Evolutionary conservation across 2,329 filamentous ascomycete genomes (phyloP), one percentile per base, ranked within the genome.

Genomic region (Aspergillus aculeatus): DNA sequence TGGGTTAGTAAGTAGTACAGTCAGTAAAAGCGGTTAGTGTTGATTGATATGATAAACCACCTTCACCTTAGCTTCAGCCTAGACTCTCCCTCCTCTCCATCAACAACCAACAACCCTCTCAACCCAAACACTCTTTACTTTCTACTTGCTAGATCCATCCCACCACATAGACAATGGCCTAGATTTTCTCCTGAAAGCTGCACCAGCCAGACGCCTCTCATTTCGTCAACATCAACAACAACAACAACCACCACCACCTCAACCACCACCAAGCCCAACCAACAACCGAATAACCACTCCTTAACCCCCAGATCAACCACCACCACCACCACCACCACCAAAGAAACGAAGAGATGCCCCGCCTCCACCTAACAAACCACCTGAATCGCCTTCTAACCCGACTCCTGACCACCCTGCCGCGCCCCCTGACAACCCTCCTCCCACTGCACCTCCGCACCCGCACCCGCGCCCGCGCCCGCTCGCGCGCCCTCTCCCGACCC

Each of bases 1-100:
- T 94, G 47, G 48, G 48, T 29, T 50, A 50, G 24, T 16, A 23
- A 23, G 23, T 16, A 31, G 21, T 50, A 2, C 6, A 26, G 26
- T 26, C 5, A 26, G 5, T 29, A 9, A 29, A 29, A 29, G 26
- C 26, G 26, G 26, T 29, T 35, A 35, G 32, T 35, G 32, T 16
- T 16, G 32, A 35, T 35, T 35, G 32, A 35, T 23, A 23, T 23
- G 23, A 23, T 23, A 23, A 5, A 4, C 23, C 23, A 21, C 14
- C 7, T 26, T 7, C 24, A 26, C 24, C 7, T 26, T 7, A 26
- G 6, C 24, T 26, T 7, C 38, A n/a, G 38, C 5, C 38, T 19
- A 19, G 12, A 41, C 38, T 7, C 2, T 16, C 14, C 38, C 16
- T n/a, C 3, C 16, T 44, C 2, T 16, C 38, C 38, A 19, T 19